Evolutionary conservation across 345 rosid genomes (phyloP).

Genomic region (Populus davidiana): DNA sequence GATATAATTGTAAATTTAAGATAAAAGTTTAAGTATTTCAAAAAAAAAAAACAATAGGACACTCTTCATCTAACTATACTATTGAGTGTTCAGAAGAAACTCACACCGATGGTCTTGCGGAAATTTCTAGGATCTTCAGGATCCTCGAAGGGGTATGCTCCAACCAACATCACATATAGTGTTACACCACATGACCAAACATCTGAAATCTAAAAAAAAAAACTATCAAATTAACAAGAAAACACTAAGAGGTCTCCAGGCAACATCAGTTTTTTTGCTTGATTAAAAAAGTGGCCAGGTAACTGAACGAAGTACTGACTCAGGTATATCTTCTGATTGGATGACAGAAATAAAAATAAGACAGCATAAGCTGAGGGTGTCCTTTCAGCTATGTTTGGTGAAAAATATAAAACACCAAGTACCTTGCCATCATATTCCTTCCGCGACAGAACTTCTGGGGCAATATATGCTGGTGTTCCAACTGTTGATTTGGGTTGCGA

Average conservation of each 20-base stretch:
- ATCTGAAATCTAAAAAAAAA: slow-evolving; percentile 51
- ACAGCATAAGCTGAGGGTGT: background rate
- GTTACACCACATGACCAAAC: slow-evolving; percentile 88
- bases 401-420: background rate
- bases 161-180: slow-evolving; percentile 70
- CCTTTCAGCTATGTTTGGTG: background rate
- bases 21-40: no score
- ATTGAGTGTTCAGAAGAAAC: slow-evolving; percentile 3
- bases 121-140: slow-evolving; percentile 71
- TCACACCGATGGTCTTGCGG: slow-evolving; percentile 64
- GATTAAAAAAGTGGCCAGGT: background rate
- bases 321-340: background rate
- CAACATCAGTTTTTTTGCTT: background rate
- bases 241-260: background rate
- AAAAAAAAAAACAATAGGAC: background rate
- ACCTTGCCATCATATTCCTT: slow-evolving; percentile 81
- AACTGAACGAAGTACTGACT: no score
- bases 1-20: background rate
- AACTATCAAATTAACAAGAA: slow-evolving; percentile 10
- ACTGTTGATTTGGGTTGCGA: slow-evolving; percentile 73
- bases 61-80: background rate
- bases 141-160: slow-evolving; percentile 75
- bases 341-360: background rate
- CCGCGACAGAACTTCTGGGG: slow-evolving; percentile 63
- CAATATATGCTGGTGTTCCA: slow-evolving; percentile 76